Conservation (phyloP, 2,329 filamentous ascomycete genomes). For the Periconia sp. region DNA sequence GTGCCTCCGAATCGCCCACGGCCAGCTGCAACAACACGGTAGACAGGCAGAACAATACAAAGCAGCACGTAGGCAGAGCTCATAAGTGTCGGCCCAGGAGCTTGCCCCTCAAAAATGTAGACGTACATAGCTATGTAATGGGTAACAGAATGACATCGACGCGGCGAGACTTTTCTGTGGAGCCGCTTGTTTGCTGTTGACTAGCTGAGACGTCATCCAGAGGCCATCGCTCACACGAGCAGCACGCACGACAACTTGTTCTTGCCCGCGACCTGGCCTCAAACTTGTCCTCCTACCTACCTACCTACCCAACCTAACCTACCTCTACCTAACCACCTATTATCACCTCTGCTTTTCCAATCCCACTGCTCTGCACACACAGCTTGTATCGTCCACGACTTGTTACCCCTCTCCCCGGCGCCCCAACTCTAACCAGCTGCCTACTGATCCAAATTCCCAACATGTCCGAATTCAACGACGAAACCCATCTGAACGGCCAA, state of each 20-base stretch:
- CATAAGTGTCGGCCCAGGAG: no score
- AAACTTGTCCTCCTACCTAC: background rate
- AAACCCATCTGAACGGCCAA: background rate
- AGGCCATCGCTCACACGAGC: constrained; percentile 12
- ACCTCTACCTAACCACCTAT: background rate
- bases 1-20: background rate
- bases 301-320: background rate
- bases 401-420: background rate
- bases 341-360: background rate
- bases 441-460: background rate
- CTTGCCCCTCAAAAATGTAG: no score
- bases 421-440: background rate
- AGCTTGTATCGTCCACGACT: background rate
- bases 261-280: constrained; percentile 4
- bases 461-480: constrained; percentile 5
- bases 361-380: background rate
- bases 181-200: constrained; percentile 11
- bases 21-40: background rate
- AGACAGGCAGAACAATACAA: background rate
- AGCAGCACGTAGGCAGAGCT: no score
- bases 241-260: constrained; percentile 8
- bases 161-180: constrained; percentile 5
- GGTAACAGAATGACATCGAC: constrained; percentile 6
- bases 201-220: constrained; percentile 11
- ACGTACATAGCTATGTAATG: no score